These are phyloP conservation scores for Clarireedia hainanense DNA, from an alignment of 2,329 filamentous ascomycete species.

Conservation along the genomic window DNA sequence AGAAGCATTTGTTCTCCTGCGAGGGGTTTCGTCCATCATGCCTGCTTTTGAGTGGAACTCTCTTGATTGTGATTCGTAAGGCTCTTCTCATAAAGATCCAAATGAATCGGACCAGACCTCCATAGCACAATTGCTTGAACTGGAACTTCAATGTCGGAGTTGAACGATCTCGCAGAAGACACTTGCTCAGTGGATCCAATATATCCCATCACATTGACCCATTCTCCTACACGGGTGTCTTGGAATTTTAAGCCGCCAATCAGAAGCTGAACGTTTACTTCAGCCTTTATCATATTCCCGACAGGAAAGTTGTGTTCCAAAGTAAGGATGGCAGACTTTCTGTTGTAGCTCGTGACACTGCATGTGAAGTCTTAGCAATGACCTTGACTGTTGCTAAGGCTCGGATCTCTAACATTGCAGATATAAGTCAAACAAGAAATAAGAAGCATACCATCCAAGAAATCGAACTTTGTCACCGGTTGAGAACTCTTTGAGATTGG, in stretches of 20 bases:
- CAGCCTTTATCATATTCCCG: conserved; percentile 38
- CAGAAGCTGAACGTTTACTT: conserved; percentile 65
- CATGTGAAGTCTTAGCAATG: conserved; percentile 4
- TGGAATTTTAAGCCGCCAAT: conserved; percentile 56
- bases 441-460: conserved; percentile 68
- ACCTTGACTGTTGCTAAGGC: neutral
- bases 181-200: conserved; percentile 34
- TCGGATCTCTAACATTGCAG: neutral
- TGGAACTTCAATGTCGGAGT: conserved; percentile 30
- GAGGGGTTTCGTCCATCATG: neutral
- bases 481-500: conserved; percentile 19
- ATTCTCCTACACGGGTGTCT: conserved; percentile 65
- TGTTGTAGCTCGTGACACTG: conserved; percentile 53
- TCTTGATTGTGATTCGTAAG: conserved; percentile 8
- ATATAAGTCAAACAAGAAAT: neutral
- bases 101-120: conserved; percentile 63
- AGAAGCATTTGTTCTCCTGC: neutral
- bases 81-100: conserved; percentile 59
- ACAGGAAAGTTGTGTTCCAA: conserved; percentile 61
- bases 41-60: neutral
- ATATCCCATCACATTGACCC: conserved; percentile 86
- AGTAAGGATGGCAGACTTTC: conserved; percentile 48
- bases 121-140: conserved; percentile 75
- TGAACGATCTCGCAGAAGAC: conserved; percentile 6
- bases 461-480: conserved; percentile 73